These are phyloP conservation scores for Linaria vulgaris DNA, from an alignment of 257 asterid genomes.

Conservation along the genomic window DNA sequence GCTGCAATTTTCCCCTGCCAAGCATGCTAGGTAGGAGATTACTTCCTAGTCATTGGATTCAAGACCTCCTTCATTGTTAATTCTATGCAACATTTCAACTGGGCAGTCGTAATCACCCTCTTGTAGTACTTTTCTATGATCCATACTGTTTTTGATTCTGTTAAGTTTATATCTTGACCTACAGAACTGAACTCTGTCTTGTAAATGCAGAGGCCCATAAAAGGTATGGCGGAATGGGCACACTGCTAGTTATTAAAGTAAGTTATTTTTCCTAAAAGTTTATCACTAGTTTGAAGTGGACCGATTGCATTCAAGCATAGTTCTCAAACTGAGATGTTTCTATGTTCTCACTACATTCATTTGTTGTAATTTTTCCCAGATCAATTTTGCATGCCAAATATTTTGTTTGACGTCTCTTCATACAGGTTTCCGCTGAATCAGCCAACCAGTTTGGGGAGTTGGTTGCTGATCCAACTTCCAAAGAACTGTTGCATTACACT, in stretches of 20 bases:
- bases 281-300: slow-evolving; percentile 4
- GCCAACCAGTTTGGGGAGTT: slow-evolving; percentile 88
- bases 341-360: background rate
- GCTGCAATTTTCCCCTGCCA: slow-evolving; percentile 79
- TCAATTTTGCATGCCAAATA: slow-evolving; percentile 3
- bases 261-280: slow-evolving; percentile 22
- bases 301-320: slow-evolving; percentile 14
- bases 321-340: slow-evolving; percentile 1
- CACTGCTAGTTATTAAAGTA: slow-evolving; percentile 73
- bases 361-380: background rate
- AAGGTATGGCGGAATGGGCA: slow-evolving; percentile 70
- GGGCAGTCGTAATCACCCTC: background rate
- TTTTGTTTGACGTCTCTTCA: slow-evolving; percentile 6
- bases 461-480: slow-evolving; percentile 77
- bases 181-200: slow-evolving; percentile 21
- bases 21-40: slow-evolving; percentile 61
- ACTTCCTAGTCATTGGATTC: slow-evolving; percentile 5
- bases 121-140: background rate
- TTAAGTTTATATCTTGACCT: slow-evolving; percentile 11
- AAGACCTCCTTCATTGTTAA: slow-evolving; percentile 12
- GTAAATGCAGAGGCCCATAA: slow-evolving; percentile 61
- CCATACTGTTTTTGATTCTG: background rate
- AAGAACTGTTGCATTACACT: slow-evolving; percentile 78
- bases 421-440: slow-evolving; percentile 80
- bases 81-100: background rate